Conservation (phyloP, 495 filamentous ascomycete species). For the Coniosporium apollinis region DNA sequence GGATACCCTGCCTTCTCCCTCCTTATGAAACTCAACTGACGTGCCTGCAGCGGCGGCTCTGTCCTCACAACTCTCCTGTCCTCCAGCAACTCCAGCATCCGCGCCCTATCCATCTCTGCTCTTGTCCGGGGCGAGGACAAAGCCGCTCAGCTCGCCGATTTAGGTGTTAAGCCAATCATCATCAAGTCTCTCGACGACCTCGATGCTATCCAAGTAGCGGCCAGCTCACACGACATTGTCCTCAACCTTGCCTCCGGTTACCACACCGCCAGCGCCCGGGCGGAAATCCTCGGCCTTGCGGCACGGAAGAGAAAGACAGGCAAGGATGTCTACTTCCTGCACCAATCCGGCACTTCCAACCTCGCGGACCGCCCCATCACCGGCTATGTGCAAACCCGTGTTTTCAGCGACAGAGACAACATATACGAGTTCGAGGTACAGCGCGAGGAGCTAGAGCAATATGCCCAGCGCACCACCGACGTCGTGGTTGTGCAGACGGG, state of each 20-base stretch:
- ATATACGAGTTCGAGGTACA: slow-evolving; percentile 26
- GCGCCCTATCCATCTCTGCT: slow-evolving; percentile 18
- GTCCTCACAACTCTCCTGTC: slow-evolving; percentile 2
- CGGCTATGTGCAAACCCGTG: slow-evolving; percentile 16
- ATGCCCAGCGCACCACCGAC: slow-evolving; percentile 31
- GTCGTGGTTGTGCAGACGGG: slow-evolving; percentile 28
- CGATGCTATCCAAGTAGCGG: slow-evolving; percentile 13
- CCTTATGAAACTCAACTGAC: neutral
- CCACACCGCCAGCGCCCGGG: slow-evolving; percentile 17
- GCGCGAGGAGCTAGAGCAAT: slow-evolving; percentile 21
- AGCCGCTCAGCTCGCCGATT: slow-evolving; percentile 12
- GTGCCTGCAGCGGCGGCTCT: neutral
- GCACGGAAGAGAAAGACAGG: slow-evolving; percentile 20
- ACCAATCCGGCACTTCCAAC: slow-evolving; percentile 32
- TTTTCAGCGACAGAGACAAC: slow-evolving; percentile 28
- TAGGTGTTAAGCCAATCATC: slow-evolving; percentile 22
- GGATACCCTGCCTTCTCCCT: neutral
- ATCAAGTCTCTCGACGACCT: slow-evolving; percentile 30
- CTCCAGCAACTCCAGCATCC: neutral
- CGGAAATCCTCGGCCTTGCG: slow-evolving; percentile 22
- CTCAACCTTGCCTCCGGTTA: slow-evolving; percentile 23
- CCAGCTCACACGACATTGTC: slow-evolving; percentile 26
- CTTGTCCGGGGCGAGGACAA: slow-evolving; percentile 21
- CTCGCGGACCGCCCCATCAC: slow-evolving; percentile 29
- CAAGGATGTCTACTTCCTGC: slow-evolving; percentile 19